These are phyloP conservation scores for Phytophthora nicotianae DNA, from an alignment of 352 stramenopile species.

Conservation along the genomic window DNA sequence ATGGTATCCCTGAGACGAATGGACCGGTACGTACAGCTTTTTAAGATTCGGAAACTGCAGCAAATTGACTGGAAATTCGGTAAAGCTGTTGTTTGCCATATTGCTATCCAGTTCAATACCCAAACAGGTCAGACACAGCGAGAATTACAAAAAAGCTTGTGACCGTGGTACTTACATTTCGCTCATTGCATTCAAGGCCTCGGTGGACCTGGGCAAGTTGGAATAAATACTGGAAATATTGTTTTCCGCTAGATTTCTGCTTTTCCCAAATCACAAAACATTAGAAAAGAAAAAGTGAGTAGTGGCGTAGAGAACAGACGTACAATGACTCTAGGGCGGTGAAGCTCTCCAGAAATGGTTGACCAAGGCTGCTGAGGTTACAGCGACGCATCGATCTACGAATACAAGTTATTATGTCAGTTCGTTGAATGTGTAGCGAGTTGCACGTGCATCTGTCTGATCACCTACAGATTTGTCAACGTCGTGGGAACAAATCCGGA, in stretches of 20 bases:
- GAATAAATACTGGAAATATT: constrained; percentile 43
- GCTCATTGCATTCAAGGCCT: constrained; percentile 33
- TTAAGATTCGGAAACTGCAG: constrained; percentile 47
- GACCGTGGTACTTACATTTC: constrained; percentile 30
- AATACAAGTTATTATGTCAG: constrained; percentile 2
- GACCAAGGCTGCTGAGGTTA: constrained; percentile 36
- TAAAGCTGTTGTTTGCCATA: constrained; percentile 51
- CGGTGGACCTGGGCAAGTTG: constrained; percentile 18
- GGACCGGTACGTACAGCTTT: constrained; percentile 41
- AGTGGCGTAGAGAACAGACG: constrained; percentile 6
- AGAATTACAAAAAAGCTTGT: constrained; percentile 1
- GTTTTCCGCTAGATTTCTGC: constrained; percentile 40
- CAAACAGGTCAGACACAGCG: background rate
- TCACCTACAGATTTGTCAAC: constrained; percentile 37
- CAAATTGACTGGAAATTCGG: constrained; percentile 42
- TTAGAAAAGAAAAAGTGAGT: background rate
- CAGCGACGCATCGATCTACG: constrained; percentile 34
- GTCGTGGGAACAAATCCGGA: constrained; percentile 38
- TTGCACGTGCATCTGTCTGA: background rate
- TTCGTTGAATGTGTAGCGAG: background rate
- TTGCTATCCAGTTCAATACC: constrained; percentile 28
- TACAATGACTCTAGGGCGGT: constrained; percentile 32
- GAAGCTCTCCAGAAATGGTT: constrained; percentile 43
- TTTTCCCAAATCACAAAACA: background rate
- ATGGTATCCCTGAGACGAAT: background rate